Base-by-base conservation (phyloP, 495 filamentous ascomycete species). In the Lichina pygmaea region DNA sequence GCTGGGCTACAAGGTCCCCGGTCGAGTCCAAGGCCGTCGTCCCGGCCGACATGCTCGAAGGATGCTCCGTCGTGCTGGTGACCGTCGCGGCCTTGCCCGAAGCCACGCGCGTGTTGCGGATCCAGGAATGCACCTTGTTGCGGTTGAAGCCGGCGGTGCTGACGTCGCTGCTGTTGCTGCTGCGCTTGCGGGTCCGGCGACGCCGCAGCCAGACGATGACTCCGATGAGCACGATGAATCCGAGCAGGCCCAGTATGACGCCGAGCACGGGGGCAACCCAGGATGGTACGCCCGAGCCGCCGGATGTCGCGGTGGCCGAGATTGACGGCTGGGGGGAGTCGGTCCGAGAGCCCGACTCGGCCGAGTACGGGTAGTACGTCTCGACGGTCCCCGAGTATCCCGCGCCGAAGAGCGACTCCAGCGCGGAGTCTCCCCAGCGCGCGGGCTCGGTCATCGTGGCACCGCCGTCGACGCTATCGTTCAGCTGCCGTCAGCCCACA, bases 181-280 rank as follows among this genome's bases (percentile, higher is more conserved):
- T 11, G 13, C 36, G 36, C 10, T 15, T 11, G 36, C 36, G 11
- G 2, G 10, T 11, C 13, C 36, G 36, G 13, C 36, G 36, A 39
- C 67, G 61, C 5, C 66, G 64, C 10, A 72, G 62, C 48, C 63
- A 77, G 10, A 77, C 60, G 3, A 78, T 55, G 43, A 73, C 62
- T 12, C 58, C 57, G 17, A 62, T 60, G 6, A 71, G 52, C 16
- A 65, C 65, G 15, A 66, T 65, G 15, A 81, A 47, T 44, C 74
- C 60, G 33, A 78, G 54, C 2, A 82, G 60, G 8, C 76, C 76
- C 2, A 76, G 58, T 0, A 81, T 65, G 6, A 77, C 73, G 6
- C 75, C 78, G 13, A 84, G 62, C 2, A 82, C 67, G 2, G 75
- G 73, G 0, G 65, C 68, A 2, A 78, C 61, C 60, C 71, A 82